Base-by-base conservation (phyloP, 352 stramenopile genomes). In the Globisporangium spinosum region DNA sequence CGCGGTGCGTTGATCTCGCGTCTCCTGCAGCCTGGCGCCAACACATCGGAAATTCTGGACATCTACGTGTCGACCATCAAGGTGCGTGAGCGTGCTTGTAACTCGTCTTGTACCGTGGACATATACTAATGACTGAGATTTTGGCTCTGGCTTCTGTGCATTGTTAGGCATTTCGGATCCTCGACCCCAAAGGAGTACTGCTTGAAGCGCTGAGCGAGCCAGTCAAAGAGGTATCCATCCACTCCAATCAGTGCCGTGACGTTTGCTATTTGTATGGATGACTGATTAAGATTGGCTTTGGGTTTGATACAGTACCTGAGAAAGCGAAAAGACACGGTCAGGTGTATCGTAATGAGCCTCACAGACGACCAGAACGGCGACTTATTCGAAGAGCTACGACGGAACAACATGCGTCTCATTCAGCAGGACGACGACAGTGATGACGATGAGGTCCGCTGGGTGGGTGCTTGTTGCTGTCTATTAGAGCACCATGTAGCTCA, bases 11-110 rank as follows among this genome's bases (percentile, higher is more conserved):
- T 99, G 38, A 64, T 87, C 23, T 77, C 79, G n/a, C 84, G 97
- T 17, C 75, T 99, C 43, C 78, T 99, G 32, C 97, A 99, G 77
- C 91, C 96, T 15, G 97, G 97, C 57, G 97, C 97, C 0, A 98
- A 97, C 68, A 99, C 97, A 0, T 90, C 85, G 9, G 91, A 98
- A 65, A 99, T 99, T 65, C 88, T 99, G 62, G 94, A 99, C 74
- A 95, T 99, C 27, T 99, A 99, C 77, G 97, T 99, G 54, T 93
- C 89, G 40, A 98, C 94, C 1, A 99, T 99, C 67, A 98, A 98
- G 74, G 83, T 89, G 70, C 6, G 45, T 4, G 45, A 17, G 1
- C 3, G 13, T 6, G 7, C 20, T 32, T 6, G 29, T 4, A 32
- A 32, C 29, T 32, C 29, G 7, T 32, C 4, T 32, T 32, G 29